These are phyloP conservation scores for Mycena metata DNA, from an alignment of 768 basidiomycete genomes.

Conservation along the genomic window DNA sequence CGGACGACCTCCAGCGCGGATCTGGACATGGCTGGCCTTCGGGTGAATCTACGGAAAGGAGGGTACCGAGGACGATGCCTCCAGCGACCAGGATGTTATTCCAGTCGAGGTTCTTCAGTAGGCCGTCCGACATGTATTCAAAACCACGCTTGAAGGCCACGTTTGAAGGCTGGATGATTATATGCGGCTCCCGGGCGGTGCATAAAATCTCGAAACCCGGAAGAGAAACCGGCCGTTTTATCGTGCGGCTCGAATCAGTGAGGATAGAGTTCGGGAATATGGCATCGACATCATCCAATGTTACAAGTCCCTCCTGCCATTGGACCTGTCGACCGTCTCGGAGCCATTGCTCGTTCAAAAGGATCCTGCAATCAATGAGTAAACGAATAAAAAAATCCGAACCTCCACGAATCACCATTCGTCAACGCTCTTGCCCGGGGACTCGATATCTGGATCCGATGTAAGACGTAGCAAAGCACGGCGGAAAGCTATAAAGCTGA, in stretches of 20 bases:
- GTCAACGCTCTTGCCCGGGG: too few relatives aligned
- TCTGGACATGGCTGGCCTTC: not conserved
- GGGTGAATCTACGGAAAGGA: slow-evolving; percentile 15
- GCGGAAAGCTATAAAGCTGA: too few relatives aligned
- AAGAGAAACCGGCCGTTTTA: slow-evolving; percentile 3
- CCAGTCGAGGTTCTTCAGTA: slow-evolving; percentile 26
- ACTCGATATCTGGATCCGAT: too few relatives aligned
- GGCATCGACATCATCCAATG: not conserved
- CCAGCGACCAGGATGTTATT: slow-evolving; percentile 25
- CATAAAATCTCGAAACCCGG: slow-evolving; percentile 13
- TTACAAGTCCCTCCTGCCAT: slow-evolving; percentile 27
- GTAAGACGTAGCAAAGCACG: too few relatives aligned
- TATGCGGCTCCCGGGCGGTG: slow-evolving; percentile 3
- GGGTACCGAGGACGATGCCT: slow-evolving; percentile 17
- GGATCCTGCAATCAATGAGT: slow-evolving; percentile 3
- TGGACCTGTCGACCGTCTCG: not conserved
- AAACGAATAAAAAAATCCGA: too few relatives aligned
- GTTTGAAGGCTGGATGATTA: slow-evolving; percentile 21
- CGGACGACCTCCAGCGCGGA: slow-evolving; percentile 20
- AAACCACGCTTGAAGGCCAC: too few relatives aligned
- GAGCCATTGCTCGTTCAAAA: slow-evolving; percentile 25
- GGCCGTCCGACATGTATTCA: slow-evolving; percentile 22
- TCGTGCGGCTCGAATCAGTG: not conserved
- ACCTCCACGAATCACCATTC: too few relatives aligned
- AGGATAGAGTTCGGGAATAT: slow-evolving; percentile 9